These are phyloP conservation scores for Globisporangium recalcitrans DNA, from an alignment of 352 stramenopile genomes.

Conservation along the genomic window DNA sequence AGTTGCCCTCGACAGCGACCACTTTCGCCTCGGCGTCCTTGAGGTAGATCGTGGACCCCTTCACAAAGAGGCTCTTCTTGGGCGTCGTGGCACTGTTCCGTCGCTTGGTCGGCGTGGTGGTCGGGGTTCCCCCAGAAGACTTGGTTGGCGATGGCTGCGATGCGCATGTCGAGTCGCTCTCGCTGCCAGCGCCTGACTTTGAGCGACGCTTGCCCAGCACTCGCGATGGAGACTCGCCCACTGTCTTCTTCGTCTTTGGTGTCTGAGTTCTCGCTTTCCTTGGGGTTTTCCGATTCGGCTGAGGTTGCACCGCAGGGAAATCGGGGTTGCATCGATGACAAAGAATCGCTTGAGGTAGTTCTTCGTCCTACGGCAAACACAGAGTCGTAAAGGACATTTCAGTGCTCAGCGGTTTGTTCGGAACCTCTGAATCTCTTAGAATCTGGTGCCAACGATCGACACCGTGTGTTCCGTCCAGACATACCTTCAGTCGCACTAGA, in stretches of 20 bases:
- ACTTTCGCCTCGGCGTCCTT: constrained; percentile 64
- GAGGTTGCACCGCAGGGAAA: neutral
- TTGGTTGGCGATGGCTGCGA: constrained; percentile 9
- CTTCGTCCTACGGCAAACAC: constrained; percentile 4
- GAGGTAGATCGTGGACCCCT: constrained; percentile 62
- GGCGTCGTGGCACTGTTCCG: constrained; percentile 19
- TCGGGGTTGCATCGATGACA: constrained; percentile 1
- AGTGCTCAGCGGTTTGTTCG: no score
- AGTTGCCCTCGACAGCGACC: constrained; percentile 62
- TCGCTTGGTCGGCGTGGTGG: constrained; percentile 26
- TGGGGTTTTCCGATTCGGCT: neutral
- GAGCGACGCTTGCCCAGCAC: constrained; percentile 5
- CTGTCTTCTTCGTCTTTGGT: neutral
- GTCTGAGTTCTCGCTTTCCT: neutral
- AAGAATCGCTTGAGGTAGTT: constrained; percentile 14
- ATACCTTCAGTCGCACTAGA: constrained; percentile 26
- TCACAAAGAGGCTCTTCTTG: constrained; percentile 44
- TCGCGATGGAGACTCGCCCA: neutral
- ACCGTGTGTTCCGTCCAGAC: neutral
- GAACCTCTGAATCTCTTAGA: no score
- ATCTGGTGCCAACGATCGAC: neutral
- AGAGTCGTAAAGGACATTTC: no score
- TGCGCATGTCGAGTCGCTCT: constrained; percentile 16
- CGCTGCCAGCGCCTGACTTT: neutral
- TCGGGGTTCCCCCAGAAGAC: neutral